phyloP scores from a whole-genome alignment of 495 filamentous ascomycete species.

The Cercophora sp. region DNA sequence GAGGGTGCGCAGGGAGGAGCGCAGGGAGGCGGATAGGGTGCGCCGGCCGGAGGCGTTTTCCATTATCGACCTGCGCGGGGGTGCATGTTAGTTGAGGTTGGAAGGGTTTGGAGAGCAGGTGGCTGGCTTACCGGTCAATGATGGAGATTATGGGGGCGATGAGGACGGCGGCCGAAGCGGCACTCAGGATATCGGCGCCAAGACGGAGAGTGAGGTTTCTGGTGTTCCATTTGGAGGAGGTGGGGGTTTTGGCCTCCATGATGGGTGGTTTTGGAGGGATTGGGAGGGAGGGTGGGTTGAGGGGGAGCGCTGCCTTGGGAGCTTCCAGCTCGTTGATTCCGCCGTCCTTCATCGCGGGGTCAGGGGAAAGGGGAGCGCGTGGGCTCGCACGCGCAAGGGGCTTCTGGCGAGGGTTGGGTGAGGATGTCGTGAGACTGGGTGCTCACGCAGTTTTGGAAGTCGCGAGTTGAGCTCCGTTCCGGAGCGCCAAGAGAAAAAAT shows the following conservation, averaged over 20 bases:
- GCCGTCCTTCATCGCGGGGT: constrained; percentile 4
- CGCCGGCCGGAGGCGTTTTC: constrained; percentile 86
- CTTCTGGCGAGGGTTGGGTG: background rate
- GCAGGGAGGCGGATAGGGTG: constrained; percentile 65
- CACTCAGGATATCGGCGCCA: constrained; percentile 68
- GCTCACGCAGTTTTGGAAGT: no score
- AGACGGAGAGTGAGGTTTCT: constrained; percentile 64
- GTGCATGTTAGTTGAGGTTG: background rate
- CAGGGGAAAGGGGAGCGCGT: background rate
- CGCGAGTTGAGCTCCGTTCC: constrained; percentile 1
- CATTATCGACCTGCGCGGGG: constrained; percentile 69
- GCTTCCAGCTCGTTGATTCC: constrained; percentile 1
- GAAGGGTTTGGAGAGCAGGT: background rate
- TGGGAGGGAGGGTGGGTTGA: background rate
- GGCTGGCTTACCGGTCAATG: constrained; percentile 71
- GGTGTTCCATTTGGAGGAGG: constrained; percentile 74
- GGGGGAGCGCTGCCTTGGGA: background rate
- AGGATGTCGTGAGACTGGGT: background rate
- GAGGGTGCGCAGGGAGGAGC: constrained; percentile 58
- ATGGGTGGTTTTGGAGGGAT: background rate
- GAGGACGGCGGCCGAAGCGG: constrained; percentile 70
- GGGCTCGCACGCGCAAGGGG: no score
- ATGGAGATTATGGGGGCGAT: constrained; percentile 86
- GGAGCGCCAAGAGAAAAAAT: background rate
- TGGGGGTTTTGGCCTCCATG: background rate